A percentile compares a stretch with the other conserved stretches of the same genome.
phyloP scores from a whole-genome alignment of 108 stramenopile genomes.

The Nitzschia palea region DNA sequence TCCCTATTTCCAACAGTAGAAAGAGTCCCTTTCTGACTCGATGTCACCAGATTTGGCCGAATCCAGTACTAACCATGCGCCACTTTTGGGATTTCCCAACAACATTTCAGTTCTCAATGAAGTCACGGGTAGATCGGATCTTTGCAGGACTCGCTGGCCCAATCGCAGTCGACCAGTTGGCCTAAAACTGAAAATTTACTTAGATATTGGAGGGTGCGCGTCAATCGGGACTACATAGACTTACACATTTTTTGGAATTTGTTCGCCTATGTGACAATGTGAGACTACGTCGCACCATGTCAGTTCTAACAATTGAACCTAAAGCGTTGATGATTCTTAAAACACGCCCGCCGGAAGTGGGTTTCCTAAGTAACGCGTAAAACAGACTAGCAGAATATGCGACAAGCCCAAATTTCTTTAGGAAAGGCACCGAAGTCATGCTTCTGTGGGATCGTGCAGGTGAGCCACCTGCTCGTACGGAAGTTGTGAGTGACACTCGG shows the following conservation, averaged over 20 bases:
- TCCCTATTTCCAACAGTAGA: no score
- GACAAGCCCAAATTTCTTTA: background rate
- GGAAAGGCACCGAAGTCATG: background rate
- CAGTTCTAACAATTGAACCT: background rate
- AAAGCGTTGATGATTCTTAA: constrained; percentile 1
- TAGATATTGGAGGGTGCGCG: background rate
- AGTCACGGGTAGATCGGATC: no score
- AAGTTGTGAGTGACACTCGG: background rate
- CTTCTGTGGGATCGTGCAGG: background rate
- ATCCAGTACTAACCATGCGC: no score
- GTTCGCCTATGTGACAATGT: constrained; percentile 9
- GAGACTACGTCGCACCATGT: background rate
- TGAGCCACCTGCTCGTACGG: background rate
- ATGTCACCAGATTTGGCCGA: no score
- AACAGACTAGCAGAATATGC: background rate
- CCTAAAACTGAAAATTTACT: constrained; percentile 1
- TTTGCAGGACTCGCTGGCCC: no score
- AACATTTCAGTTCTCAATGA: no score
- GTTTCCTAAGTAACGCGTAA: background rate
- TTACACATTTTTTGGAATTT: background rate
- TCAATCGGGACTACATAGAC: background rate
- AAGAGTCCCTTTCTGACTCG: no score
- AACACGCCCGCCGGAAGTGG: background rate
- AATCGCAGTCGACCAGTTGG: constrained; percentile 5
- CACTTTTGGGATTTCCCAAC: no score